Evolutionary conservation across 257 asterid genomes (phyloP).

Genomic region (Salvia hispanica): DNA sequence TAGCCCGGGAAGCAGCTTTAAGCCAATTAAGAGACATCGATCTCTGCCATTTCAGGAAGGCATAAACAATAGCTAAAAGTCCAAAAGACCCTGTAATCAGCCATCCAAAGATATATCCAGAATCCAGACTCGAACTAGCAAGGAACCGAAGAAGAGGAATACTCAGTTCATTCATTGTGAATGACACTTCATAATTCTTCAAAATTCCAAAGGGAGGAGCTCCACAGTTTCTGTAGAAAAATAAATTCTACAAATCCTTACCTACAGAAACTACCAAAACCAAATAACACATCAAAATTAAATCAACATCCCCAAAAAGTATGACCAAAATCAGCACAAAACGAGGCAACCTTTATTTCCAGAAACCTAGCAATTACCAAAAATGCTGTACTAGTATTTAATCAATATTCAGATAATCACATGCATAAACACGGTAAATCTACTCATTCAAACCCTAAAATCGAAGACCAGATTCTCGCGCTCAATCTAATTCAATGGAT

Average conservation of each 20-base stretch:
- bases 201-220: constrained; percentile 33
- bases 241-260: constrained; percentile 30
- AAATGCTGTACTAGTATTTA: background rate
- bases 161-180: constrained; percentile 59
- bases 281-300: constrained; percentile 6
- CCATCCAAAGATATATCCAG: constrained; percentile 62
- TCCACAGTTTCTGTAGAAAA: constrained; percentile 22
- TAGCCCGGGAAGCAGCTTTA: constrained; percentile 87
- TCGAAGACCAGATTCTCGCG: constrained; percentile 1
- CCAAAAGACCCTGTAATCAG: constrained; percentile 68
- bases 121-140: constrained; percentile 49
- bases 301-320: background rate
- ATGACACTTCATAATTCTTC: constrained; percentile 35
- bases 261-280: constrained; percentile 21
- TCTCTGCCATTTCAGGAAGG: constrained; percentile 72
- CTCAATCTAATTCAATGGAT: constrained; percentile 21
- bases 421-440: background rate
- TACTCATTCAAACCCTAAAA: constrained; percentile 19
- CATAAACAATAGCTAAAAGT: constrained; percentile 60
- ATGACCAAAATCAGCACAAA: background rate
- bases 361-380: background rate
- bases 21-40: constrained; percentile 78
- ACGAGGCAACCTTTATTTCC: constrained; percentile 15
- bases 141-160: constrained; percentile 57
- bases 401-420: constrained; percentile 13